phyloP scores from a whole-genome alignment of 1,284 basidiomycete genomes.

The Irpex sp. region DNA sequence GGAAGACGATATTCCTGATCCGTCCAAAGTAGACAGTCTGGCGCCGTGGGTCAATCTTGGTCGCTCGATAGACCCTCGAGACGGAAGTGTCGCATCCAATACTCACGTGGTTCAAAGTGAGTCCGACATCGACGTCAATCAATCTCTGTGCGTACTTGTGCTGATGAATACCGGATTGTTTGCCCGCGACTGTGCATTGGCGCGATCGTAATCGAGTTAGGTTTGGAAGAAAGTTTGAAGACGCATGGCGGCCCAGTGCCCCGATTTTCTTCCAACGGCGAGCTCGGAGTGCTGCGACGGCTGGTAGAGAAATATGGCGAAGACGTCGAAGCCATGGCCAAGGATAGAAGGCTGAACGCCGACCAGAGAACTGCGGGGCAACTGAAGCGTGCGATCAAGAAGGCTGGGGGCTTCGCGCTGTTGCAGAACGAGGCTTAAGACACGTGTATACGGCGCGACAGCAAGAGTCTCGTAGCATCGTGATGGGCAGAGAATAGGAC shows the following conservation, averaged over 20 bases:
- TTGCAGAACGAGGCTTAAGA: constrained; percentile 14
- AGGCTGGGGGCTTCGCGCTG: constrained; percentile 40
- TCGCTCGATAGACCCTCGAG: constrained; percentile 14
- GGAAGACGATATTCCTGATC: constrained; percentile 25
- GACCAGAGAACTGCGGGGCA: constrained; percentile 88
- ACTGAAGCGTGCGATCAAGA: constrained; percentile 59
- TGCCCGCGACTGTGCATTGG: background rate
- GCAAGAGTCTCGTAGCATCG: constrained; percentile 2
- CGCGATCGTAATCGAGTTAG: constrained; percentile 27
- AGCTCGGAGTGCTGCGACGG: constrained; percentile 63
- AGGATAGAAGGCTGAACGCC: constrained; percentile 77
- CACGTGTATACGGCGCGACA: constrained; percentile 14
- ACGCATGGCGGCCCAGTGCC: constrained; percentile 38
- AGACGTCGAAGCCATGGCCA: constrained; percentile 76
- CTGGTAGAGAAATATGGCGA: constrained; percentile 73
- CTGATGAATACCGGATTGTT: constrained; percentile 15
- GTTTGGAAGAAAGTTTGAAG: constrained; percentile 43
- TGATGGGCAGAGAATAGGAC: background rate
- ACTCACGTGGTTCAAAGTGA: constrained; percentile 33
- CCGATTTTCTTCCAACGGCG: constrained; percentile 70
- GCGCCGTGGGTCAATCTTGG: constrained; percentile 31
- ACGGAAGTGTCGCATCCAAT: constrained; percentile 9
- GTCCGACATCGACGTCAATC: constrained; percentile 17
- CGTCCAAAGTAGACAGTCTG: constrained; percentile 25
- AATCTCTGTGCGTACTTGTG: background rate